Base-by-base conservation (phyloP, 2,329 filamentous ascomycete genomes). In the Diplodia sapinea region DNA sequence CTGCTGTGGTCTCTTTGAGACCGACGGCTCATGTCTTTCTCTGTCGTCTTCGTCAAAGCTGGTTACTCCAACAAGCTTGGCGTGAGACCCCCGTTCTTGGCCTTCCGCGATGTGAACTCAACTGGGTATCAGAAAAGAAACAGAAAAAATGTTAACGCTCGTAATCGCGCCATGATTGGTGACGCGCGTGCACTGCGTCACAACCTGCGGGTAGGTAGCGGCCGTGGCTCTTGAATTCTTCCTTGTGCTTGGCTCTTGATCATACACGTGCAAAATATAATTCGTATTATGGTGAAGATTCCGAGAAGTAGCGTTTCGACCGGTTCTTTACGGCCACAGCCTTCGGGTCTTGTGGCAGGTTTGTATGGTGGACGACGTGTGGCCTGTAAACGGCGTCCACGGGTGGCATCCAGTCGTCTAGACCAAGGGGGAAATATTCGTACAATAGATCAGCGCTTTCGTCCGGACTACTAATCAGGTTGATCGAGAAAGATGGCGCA, bases 371-470 rank as follows among this genome's bases (percentile, higher is more conserved):
- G 3, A 97, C 94, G 17, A 97, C 92, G 77, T 97, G 94, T 6
- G 94, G 94, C 59, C 93, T 85, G 77, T 96, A 97, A 17, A 97
- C 90, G 5, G 93, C 93, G 78, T 96, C 93, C 3, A 96, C 92
- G 0, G 92, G 93, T 2, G 91, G 91, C 87, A 94, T 93, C 91
- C 91, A 97, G 75, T 97, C 94, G 77, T 97, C 93, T 68, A 97
- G 81, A 59, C 91, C 93, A 17, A 98, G 83, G 0, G 94, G 94
- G 71, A 98, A 97, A 76, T 98, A 97, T 80, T 98, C 94, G 76
- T 97, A 97, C 20, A 97, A 82, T 71, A 94, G 82, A 78, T 97
- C 94, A 0, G 89, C 89, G 72, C 90, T 90, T 73, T 96, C 93
- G 71, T 89, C 80, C 40, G 91, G 85, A 75, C 90, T 89, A 75